A percentile compares a stretch with the other conserved stretches of the same genome.
Conservation (phyloP, 768 basidiomycete genomes). For the Termitomyces sp. region DNA sequence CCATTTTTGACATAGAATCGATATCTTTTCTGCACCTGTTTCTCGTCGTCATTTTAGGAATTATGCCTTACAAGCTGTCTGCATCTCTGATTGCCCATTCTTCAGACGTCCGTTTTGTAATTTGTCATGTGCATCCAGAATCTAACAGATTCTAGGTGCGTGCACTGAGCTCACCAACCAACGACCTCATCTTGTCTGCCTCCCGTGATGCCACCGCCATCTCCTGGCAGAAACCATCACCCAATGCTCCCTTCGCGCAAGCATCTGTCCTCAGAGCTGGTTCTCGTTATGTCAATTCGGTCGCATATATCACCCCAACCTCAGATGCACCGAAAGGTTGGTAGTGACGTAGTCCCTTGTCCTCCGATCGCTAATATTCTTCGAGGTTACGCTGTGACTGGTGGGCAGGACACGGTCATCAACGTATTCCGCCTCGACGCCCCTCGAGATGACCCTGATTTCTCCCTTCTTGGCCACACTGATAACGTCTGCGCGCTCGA, state of each 20-base stretch:
- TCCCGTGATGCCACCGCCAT: slow-evolving; percentile 92
- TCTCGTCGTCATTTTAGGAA: neutral
- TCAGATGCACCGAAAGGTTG: slow-evolving; percentile 68
- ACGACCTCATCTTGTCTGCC: slow-evolving; percentile 80
- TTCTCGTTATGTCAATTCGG: slow-evolving; percentile 75
- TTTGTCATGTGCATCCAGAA: slow-evolving; percentile 8
- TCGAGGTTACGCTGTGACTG: slow-evolving; percentile 80
- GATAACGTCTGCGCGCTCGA: slow-evolving; percentile 89
- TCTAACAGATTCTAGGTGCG: slow-evolving; percentile 61
- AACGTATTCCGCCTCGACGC: slow-evolving; percentile 70
- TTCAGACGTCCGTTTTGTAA: slow-evolving; percentile 57
- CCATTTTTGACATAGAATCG: slow-evolving; percentile 29
- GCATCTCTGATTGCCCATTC: slow-evolving; percentile 68
- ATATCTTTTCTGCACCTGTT: slow-evolving; percentile 2
- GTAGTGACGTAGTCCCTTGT: slow-evolving; percentile 19
- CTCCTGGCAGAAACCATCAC: slow-evolving; percentile 64
- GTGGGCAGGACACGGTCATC: slow-evolving; percentile 86
- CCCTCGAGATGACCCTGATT: slow-evolving; percentile 68
- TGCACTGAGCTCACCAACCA: slow-evolving; percentile 70
- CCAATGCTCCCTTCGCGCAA: slow-evolving; percentile 49
- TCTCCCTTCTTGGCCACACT: slow-evolving; percentile 83
- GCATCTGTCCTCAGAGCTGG: slow-evolving; percentile 57
- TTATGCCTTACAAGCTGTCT: slow-evolving; percentile 76
- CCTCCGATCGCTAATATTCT: slow-evolving; percentile 18
- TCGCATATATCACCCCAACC: slow-evolving; percentile 73